These are phyloP conservation scores for Pythium rhizo-oryzae DNA, from an alignment of 352 stramenopile genomes.

Conservation along the genomic window DNA sequence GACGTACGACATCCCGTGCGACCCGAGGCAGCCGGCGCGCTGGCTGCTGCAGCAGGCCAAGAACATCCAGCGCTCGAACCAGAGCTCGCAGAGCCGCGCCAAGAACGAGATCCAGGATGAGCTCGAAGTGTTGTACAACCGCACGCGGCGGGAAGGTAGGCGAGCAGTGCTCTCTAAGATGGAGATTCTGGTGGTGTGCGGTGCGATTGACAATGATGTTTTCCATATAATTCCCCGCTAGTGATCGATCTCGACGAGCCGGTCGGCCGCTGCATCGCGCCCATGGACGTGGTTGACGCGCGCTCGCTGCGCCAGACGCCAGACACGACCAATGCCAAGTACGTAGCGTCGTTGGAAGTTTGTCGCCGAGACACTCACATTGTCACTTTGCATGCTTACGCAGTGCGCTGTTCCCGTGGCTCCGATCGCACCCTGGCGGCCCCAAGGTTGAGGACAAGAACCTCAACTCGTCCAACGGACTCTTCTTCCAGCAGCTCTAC, in stretches of 20 bases:
- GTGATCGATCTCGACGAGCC: conserved; percentile 73
- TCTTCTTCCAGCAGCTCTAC: conserved; percentile 88
- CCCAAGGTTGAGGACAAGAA: conserved; percentile 54
- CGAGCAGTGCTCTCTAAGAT: too few relatives aligned
- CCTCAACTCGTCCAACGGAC: conserved; percentile 62
- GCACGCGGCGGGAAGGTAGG: conserved; percentile 46
- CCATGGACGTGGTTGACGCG: conserved; percentile 84
- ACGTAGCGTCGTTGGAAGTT: too few relatives aligned
- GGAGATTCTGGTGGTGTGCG: background rate
- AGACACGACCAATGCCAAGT: conserved; percentile 62
- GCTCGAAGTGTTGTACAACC: conserved; percentile 85
- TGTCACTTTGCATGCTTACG: too few relatives aligned
- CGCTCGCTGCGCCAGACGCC: conserved; percentile 68
- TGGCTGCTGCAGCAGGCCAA: conserved; percentile 80
- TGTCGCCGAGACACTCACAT: too few relatives aligned
- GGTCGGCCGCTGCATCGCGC: conserved; percentile 58
- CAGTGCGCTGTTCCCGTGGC: conserved; percentile 75
- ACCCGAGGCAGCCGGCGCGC: conserved; percentile 67
- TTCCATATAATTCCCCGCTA: conserved; percentile 10
- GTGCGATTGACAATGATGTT: background rate
- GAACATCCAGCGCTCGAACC: conserved; percentile 70
- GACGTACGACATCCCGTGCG: conserved; percentile 85
- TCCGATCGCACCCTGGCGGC: conserved; percentile 63
- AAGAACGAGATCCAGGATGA: conserved; percentile 44
- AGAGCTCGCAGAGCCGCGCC: conserved; percentile 28